Conservation (phyloP, 768 basidiomycete genomes). For the Pisolithus microcarpus region DNA sequence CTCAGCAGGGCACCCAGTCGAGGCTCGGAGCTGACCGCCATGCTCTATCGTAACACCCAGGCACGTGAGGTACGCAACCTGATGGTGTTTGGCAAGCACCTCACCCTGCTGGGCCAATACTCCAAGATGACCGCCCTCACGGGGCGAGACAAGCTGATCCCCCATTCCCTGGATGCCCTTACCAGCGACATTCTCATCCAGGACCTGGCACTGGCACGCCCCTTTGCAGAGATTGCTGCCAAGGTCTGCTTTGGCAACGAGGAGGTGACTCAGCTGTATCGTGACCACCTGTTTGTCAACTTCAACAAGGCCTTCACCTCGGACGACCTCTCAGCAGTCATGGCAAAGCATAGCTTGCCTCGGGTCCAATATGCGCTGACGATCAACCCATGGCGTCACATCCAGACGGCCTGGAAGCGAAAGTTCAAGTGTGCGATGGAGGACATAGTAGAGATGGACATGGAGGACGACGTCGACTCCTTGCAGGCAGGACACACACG, state of each 20-base stretch:
- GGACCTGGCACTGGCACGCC: slow-evolving; percentile 16
- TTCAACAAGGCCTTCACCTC: neutral
- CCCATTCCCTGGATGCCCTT: slow-evolving; percentile 19
- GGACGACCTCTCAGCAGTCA: neutral
- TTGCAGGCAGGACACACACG: slow-evolving; percentile 22
- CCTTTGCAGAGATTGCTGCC: slow-evolving; percentile 8
- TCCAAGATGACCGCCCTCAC: neutral
- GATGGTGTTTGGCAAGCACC: neutral
- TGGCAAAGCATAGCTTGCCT: neutral
- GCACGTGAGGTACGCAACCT: neutral
- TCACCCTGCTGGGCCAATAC: neutral
- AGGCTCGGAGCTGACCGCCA: neutral
- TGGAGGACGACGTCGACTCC: slow-evolving; percentile 10
- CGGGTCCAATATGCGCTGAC: neutral
- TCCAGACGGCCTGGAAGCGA: slow-evolving; percentile 16
- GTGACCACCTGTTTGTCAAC: neutral
- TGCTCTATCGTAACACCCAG: neutral
- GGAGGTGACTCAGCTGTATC: neutral
- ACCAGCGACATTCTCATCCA: slow-evolving; percentile 21
- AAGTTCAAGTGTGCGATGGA: slow-evolving; percentile 1
- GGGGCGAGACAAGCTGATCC: slow-evolving; percentile 18
- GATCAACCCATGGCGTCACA: slow-evolving; percentile 13
- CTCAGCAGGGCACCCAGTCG: neutral
- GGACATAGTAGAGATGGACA: slow-evolving; percentile 3
- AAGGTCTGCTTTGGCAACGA: neutral